Evolutionary conservation across 1,139 yeast species (phyloP), one percentile per base, ranked within the genome.

Genomic region (Yamadazyma friedrichii): DNA sequence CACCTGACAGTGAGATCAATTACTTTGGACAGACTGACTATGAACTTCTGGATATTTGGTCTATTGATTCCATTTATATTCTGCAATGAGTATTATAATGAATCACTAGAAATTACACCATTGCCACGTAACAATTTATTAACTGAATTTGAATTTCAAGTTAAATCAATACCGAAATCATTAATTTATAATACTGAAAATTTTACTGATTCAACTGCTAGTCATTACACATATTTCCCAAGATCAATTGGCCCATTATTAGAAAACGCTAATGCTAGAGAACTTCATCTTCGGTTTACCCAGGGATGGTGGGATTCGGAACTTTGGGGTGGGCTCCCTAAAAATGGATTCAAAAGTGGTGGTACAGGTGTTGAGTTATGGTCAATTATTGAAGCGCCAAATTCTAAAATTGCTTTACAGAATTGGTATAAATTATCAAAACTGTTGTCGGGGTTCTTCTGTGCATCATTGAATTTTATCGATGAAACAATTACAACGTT

Each of bases 271-370:
- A 73, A 76, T 45, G 78, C 95, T 0, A 70, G 86, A 42, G 93
- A 88, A 51, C 67, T 94, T 39, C 96, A 88, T 59, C 65, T 93
- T 44, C 65, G 97, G 39, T 91, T 94, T 58, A 80, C 95, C 1
- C 95, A 88, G 58, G 99, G 98, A 1, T 86, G 93, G 84, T 93
- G 97, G 95, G 96, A 93, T 55, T 70, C 91, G 0, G 88, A 85
- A 45, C 67, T 76, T 6, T 93, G 97, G 95, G 98, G 98, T 0
- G 67, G 74, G 36, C 71, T 88, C 38, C 97, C 97, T 0, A 65
- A 69, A 37, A 66, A 79, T 51, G 99, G 99, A 0, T 56, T 62
- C 10, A 68, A 65, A 42, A 75, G 91, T 40, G 98, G 98, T 16
- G 98, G 98, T 2, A 86, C 94, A 3, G 99, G 99, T 27, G 96